Percentiles rank a stretch among this genome's conserved stretches.
Conservation (phyloP, 202 grass and related monocot genomes). For the Carex arenaria region DNA sequence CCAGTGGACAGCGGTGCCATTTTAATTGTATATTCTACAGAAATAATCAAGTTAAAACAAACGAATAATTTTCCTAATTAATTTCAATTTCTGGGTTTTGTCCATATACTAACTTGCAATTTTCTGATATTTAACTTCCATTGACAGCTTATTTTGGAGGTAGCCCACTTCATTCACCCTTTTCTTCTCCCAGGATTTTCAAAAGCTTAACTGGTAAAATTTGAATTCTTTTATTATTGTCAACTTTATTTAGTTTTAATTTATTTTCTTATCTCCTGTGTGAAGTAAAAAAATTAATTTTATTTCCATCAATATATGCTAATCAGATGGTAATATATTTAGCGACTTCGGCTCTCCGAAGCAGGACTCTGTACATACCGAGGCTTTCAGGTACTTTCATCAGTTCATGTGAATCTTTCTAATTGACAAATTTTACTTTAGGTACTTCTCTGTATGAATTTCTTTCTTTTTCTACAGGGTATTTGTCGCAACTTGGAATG, state of each 20-base stretch:
- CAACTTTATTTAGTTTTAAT: neutral
- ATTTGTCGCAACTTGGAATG: slow-evolving; percentile 90
- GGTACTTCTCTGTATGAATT: neutral
- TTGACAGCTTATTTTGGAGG: slow-evolving; percentile 43
- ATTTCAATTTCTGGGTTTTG: neutral
- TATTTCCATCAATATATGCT: slow-evolving; percentile 13
- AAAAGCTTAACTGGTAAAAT: slow-evolving; percentile 47
- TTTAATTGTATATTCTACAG: neutral
- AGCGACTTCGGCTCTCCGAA: slow-evolving; percentile 37
- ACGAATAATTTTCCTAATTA: neutral
- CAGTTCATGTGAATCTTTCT: neutral
- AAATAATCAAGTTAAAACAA: neutral
- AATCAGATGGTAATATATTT: slow-evolving; percentile 44
- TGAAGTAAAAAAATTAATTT: neutral
- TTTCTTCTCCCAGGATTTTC: slow-evolving; percentile 61
- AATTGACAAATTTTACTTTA: neutral
- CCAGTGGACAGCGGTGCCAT: neutral
- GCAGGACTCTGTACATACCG: slow-evolving; percentile 24
- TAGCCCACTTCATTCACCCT: slow-evolving; percentile 28
- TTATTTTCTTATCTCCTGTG: neutral
- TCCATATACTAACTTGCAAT: neutral
- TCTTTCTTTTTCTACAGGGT: slow-evolving; percentile 34
- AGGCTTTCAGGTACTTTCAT: slow-evolving; percentile 55
- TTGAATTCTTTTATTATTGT: neutral
- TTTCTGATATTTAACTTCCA: neutral